Conservation (phyloP, 164 flowering plant genomes). For the Vitis cinerea region DNA sequence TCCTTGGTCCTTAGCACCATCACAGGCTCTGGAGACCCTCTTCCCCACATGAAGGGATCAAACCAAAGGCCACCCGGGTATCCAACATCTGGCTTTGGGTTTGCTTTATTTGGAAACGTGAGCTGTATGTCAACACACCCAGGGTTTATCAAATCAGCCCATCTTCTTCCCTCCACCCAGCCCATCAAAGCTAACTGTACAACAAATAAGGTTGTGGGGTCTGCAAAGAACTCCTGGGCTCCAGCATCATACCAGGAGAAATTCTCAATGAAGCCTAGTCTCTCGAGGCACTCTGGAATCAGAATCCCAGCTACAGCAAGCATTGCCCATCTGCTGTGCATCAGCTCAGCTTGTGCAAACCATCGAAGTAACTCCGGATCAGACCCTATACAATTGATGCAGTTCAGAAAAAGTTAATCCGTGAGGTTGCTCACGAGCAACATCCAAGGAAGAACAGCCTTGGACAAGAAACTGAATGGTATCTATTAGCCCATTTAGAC, state of each 20-base stretch:
- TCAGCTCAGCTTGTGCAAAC: slow-evolving; percentile 90
- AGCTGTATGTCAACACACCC: slow-evolving; percentile 78
- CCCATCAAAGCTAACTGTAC: slow-evolving; percentile 77
- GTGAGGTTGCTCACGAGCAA: no score
- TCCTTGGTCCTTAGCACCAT: slow-evolving; percentile 91
- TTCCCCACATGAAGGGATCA: slow-evolving; percentile 83
- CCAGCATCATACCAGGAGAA: slow-evolving; percentile 87
- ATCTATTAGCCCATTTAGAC: no score
- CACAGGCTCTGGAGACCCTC: slow-evolving; percentile 89
- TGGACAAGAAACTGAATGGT: no score
- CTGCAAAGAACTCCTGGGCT: slow-evolving; percentile 63
- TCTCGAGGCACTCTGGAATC: slow-evolving; percentile 71
- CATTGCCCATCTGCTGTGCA: slow-evolving; percentile 93
- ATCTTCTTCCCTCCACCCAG: slow-evolving; percentile 89
- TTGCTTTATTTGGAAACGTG: slow-evolving; percentile 51
- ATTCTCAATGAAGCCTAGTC: slow-evolving; percentile 61
- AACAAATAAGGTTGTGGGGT: slow-evolving; percentile 62
- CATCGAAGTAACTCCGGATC: slow-evolving; percentile 74
- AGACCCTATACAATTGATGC: slow-evolving; percentile 44
- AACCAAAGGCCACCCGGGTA: slow-evolving; percentile 94
- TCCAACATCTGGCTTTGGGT: slow-evolving; percentile 77
- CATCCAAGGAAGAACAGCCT: no score
- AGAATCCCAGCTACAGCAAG: slow-evolving; percentile 86
- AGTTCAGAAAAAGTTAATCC: background rate
- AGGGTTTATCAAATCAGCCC: slow-evolving; percentile 80